These are phyloP conservation scores for Pythium myriotylum DNA, from an alignment of 352 stramenopile genomes.

Conservation along the genomic window DNA sequence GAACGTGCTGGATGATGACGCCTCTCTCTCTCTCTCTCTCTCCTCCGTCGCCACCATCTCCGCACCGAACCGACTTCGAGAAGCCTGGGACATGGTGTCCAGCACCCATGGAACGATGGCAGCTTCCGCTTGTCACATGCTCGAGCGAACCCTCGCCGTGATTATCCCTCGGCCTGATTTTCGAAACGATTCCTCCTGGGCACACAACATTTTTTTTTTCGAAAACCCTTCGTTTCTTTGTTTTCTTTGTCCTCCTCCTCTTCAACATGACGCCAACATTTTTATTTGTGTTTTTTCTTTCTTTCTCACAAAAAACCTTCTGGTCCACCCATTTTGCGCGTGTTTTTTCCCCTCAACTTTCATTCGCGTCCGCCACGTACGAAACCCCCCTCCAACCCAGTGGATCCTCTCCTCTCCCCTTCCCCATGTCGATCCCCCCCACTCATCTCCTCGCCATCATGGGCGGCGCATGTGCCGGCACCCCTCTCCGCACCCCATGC, in stretches of 20 bases:
- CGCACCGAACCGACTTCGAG: too few relatives aligned
- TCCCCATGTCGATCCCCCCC: background rate
- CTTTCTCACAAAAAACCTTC: background rate
- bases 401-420: background rate
- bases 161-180: too few relatives aligned
- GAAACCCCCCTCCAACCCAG: too few relatives aligned
- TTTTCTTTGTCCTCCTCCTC: background rate
- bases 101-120: too few relatives aligned
- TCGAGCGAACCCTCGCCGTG: too few relatives aligned
- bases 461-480: background rate
- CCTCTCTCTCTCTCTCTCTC: too few relatives aligned
- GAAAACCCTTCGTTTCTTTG: background rate
- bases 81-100: too few relatives aligned
- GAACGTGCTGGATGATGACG: too few relatives aligned
- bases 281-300: background rate
- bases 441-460: background rate
- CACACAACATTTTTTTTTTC: background rate
- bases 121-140: too few relatives aligned
- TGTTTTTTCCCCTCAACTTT: constrained; percentile 12
- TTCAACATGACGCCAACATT: background rate
- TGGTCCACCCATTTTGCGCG: background rate
- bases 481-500: constrained; percentile 3
- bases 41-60: too few relatives aligned
- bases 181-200: background rate
- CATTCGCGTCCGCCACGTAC: constrained; percentile 9